Evolutionary conservation across 306 rosid species (phyloP).

Genomic region (Lablab purpureus): DNA sequence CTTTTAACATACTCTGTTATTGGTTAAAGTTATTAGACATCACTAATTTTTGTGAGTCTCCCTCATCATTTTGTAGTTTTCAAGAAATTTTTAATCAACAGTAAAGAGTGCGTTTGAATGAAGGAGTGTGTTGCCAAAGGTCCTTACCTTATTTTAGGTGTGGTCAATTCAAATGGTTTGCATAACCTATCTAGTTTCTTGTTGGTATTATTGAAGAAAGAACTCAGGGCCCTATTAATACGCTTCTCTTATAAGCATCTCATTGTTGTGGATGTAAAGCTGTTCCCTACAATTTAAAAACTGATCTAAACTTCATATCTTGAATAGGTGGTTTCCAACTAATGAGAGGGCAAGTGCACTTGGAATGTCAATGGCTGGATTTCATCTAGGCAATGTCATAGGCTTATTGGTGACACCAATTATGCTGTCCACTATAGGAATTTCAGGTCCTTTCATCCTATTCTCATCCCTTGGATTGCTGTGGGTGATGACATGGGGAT

Average conservation of each 20-base stretch:
- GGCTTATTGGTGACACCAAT: constrained; percentile 87
- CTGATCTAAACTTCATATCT: constrained; percentile 31
- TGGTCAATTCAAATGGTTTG: no score
- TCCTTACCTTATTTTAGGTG: no score
- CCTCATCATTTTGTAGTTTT: background rate
- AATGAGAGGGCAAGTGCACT: constrained; percentile 93
- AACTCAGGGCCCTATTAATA: background rate
- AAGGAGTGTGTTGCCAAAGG: no score
- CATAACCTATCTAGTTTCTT: background rate
- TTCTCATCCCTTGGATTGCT: constrained; percentile 82
- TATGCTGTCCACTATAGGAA: constrained; percentile 76
- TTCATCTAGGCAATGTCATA: constrained; percentile 89
- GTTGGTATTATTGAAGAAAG: constrained; percentile 24
- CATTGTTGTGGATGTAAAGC: constrained; percentile 14
- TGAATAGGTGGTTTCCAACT: constrained; percentile 86
- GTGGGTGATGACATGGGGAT: constrained; percentile 71
- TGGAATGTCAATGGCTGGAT: constrained; percentile 96
- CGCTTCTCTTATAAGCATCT: constrained; percentile 12
- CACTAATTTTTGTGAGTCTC: background rate
- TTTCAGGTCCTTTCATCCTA: constrained; percentile 83
- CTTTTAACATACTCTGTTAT: background rate
- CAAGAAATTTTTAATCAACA: background rate
- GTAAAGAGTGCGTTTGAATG: no score
- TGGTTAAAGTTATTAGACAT: background rate
- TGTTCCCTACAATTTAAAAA: constrained; percentile 14